Evolutionary conservation across 192 early-diverging fungal genomes (phyloP), one percentile per base, ranked within the genome.

Genomic region (Martensiomyces pterosporus): DNA sequence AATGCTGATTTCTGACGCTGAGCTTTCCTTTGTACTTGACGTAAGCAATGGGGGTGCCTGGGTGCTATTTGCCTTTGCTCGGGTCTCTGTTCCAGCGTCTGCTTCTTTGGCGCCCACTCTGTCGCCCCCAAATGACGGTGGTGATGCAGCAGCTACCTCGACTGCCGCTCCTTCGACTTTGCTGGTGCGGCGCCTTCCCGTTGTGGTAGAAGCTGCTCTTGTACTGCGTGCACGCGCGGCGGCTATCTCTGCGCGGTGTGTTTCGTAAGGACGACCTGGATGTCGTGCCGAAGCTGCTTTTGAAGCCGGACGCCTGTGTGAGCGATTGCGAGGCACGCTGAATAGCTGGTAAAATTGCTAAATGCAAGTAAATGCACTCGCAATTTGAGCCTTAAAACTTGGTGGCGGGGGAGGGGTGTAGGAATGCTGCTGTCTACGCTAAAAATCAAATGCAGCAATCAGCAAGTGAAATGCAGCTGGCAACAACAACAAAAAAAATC

Each of bases 281-380:
- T 44, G 44, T 35, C 57, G 51, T 18, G 57, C 54, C 27, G 57
- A 40, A 24, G 42, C 38, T 36, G 49, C 53, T 34, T 22, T 44
- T 22, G 53, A 39, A 15, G 16, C 53, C 15, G 40, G 41, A 3
- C 25, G 29, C 39, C 27, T 19, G 47, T 38, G 49, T 39, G 50
- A 16, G 37, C n/a, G 39, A 55, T 59, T 59, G 32, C 64, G 64
- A 43, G 64, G 35, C 64, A 67, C 51, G 21, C 35, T 60, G 50
- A 40, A 29, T n/a, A n/a, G n/a, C n/a, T n/a, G n/a, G n/a, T n/a
- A 46, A 52, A 66, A 47, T 38, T 37, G 46, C 55, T 49, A 47
- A 52, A 48, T 40, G 51, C 61, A 47, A 22, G 16, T 23, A 23
- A 43, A 63, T 55, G 52, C 60, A 44, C 60, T 33, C 43, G 43